Conservation (phyloP, 768 basidiomycete genomes). For the Hemileccinum rubropunctum region DNA sequence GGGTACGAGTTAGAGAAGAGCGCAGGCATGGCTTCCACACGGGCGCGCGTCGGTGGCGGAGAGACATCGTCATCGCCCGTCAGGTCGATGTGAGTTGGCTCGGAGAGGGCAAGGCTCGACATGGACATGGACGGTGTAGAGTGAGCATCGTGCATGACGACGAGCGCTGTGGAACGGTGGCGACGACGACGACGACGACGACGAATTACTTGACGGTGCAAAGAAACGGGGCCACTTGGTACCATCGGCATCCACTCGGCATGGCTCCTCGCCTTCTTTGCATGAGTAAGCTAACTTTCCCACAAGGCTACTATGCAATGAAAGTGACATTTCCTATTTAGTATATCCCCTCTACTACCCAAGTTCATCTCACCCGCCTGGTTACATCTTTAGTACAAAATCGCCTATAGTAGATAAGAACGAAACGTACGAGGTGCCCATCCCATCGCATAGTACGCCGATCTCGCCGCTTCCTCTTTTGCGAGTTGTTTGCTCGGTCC, state of each 20-base stretch:
- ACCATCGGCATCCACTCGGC: slow-evolving; percentile 29
- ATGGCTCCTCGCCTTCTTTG: slow-evolving; percentile 5
- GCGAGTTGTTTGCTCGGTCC: slow-evolving; percentile 72
- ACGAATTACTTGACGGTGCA: slow-evolving; percentile 6
- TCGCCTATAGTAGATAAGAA: neutral
- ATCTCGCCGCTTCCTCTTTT: slow-evolving; percentile 73
- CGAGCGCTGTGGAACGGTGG: slow-evolving; percentile 1
- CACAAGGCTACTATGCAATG: slow-evolving; percentile 11
- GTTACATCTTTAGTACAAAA: neutral
- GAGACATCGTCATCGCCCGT: slow-evolving; percentile 65
- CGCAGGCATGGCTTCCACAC: slow-evolving; percentile 40
- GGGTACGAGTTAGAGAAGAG: slow-evolving; percentile 21
- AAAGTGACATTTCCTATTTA: slow-evolving; percentile 19
- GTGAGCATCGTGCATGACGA: slow-evolving; percentile 29
- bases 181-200: neutral
- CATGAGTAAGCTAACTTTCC: slow-evolving; percentile 26
- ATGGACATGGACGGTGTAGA: slow-evolving; percentile 33
- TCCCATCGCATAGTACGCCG: slow-evolving; percentile 73
- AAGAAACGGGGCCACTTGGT: slow-evolving; percentile 14
- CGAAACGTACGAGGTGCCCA: slow-evolving; percentile 51
- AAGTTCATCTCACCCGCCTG: slow-evolving; percentile 24
- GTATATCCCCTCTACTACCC: slow-evolving; percentile 5
- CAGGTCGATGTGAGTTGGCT: slow-evolving; percentile 64
- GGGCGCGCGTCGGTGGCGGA: slow-evolving; percentile 26
- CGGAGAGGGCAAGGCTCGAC: slow-evolving; percentile 36